Percentiles rank a stretch among this genome's conserved stretches.
Conservation (phyloP, 306 rosid genomes). For the Quercus suber region DNA sequence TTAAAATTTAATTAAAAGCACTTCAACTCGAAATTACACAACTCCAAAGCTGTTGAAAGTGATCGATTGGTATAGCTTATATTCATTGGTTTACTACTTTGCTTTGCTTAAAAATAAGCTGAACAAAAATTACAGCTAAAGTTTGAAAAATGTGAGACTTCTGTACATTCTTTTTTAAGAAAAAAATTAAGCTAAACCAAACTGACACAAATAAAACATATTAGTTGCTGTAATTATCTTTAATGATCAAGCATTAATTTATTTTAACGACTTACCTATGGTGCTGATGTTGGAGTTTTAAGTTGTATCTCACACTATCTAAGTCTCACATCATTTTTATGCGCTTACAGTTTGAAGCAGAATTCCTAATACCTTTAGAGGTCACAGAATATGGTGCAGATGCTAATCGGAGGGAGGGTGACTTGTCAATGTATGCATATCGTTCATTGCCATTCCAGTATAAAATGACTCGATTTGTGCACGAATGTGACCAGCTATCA, state of each 20-base stretch:
- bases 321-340: conserved; percentile 45
- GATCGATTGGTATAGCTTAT: no score
- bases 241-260: not conserved
- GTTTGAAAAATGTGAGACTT: no score
- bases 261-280: not conserved
- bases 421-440: conserved; percentile 72
- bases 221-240: not conserved
- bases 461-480: conserved; percentile 81
- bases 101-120: no score
- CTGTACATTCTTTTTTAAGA: no score
- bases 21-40: not conserved
- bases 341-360: conserved; percentile 53
- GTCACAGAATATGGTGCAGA: conserved; percentile 77
- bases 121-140: no score
- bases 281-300: not conserved
- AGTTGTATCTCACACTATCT: not conserved
- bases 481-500: conserved; percentile 95
- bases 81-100: no score
- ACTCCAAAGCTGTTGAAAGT: no score
- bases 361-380: conserved; percentile 56
- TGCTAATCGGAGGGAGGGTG: conserved; percentile 67
- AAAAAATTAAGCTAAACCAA: no score
- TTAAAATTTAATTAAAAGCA: not conserved
- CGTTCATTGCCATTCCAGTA: conserved; percentile 76
- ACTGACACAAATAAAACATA: not conserved